Evolutionary conservation across 1,139 yeast genomes (phyloP).

Genomic region (Blastobotrys indianensis): DNA sequence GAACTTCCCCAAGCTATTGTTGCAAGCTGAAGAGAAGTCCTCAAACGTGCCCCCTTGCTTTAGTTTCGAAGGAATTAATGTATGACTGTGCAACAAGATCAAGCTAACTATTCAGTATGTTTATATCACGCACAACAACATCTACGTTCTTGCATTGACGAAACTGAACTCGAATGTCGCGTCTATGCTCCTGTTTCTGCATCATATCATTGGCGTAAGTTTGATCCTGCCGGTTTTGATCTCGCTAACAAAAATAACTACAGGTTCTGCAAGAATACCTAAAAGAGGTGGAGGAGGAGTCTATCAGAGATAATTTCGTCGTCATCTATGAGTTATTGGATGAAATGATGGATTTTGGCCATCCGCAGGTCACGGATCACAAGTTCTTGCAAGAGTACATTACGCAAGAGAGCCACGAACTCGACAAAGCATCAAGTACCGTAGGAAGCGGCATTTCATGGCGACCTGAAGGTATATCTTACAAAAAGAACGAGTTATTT

Average conservation of each 20-base stretch:
- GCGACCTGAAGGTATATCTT: constrained; percentile 88
- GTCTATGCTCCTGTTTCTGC: constrained; percentile 70
- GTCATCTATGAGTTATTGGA: constrained; percentile 88
- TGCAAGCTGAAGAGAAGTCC: constrained; percentile 60
- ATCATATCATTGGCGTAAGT: constrained; percentile 49
- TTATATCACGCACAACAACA: constrained; percentile 75
- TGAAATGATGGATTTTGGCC: constrained; percentile 96
- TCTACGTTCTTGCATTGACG: constrained; percentile 79
- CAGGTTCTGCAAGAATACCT: constrained; percentile 74
- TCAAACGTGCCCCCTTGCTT: constrained; percentile 65
- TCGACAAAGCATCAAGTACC: constrained; percentile 43
- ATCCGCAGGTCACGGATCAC: constrained; percentile 91
- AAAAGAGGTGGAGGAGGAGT: constrained; percentile 85
- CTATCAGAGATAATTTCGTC: constrained; percentile 89
- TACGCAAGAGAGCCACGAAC: constrained; percentile 41
- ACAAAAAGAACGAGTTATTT: constrained; percentile 95
- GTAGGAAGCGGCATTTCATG: constrained; percentile 70
- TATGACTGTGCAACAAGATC: neutral
- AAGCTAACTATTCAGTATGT: constrained; percentile 42
- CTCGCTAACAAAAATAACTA: neutral
- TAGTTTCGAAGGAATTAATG: constrained; percentile 64
- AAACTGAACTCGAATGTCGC: constrained; percentile 72
- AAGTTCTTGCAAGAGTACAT: constrained; percentile 76
- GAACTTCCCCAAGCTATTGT: constrained; percentile 67
- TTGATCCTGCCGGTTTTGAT: neutral